phyloP scores from a whole-genome alignment of 1,139 yeast species.

The Yamadazyma kanchanaburiensis region DNA sequence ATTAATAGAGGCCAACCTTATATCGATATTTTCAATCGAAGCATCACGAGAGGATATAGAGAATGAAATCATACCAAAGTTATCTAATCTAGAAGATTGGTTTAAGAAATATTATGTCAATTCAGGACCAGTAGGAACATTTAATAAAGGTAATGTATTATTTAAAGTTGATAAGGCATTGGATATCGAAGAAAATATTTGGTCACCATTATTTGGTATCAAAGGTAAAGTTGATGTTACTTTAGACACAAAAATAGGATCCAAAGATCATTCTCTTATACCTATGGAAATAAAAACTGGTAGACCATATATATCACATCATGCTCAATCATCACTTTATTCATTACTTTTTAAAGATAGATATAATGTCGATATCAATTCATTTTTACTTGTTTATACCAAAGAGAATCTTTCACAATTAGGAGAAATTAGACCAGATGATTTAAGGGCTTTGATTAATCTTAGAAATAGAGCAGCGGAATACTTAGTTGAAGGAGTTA shows the following conservation, averaged over 20 bases:
- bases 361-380: constrained; percentile 63
- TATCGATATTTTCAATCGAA: constrained; percentile 59
- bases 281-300: constrained; percentile 95
- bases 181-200: constrained; percentile 85
- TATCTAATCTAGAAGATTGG: constrained; percentile 66
- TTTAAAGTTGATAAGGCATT: constrained; percentile 62
- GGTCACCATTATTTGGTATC: constrained; percentile 92
- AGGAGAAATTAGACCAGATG: constrained; percentile 52
- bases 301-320: constrained; percentile 60
- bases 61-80: constrained; percentile 29
- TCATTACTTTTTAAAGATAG: constrained; percentile 76
- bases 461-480: constrained; percentile 69
- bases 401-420: constrained; percentile 54
- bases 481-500: constrained; percentile 48
- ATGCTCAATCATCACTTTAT: constrained; percentile 87
- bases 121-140: constrained; percentile 34
- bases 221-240: constrained; percentile 91
- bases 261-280: constrained; percentile 32
- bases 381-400: constrained; percentile 74
- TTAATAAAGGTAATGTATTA: constrained; percentile 29
- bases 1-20: constrained; percentile 38
- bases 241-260: constrained; percentile 52
- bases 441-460: constrained; percentile 60
- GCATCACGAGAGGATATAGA: constrained; percentile 45
- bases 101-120: constrained; percentile 42